Base-by-base conservation (phyloP, 2,329 filamentous ascomycete species). In the Trichothecium sympodiale region DNA sequence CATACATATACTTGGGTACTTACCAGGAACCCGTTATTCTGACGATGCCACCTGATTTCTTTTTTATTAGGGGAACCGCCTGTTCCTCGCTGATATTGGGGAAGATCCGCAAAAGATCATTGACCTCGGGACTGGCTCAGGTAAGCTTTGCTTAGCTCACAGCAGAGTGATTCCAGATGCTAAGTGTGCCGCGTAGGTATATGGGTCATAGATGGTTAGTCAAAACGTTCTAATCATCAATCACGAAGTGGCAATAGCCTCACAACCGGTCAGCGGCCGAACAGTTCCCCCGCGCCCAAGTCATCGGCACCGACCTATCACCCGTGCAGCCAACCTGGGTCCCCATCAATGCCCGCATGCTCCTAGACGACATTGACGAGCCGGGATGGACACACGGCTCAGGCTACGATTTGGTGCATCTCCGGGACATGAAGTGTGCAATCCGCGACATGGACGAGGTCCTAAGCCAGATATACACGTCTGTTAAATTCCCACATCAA, bases 291-390 rank as follows among this genome's bases (percentile, higher is more conserved):
- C 56, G 57, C 30, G 60, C 65, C 3, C 55, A 59, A 34, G 52
- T 67, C n/a, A 43, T 64, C 4, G 64, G 63, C 31, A 57, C 63
- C 25, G 63, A 69, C 40, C 48, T 68, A 9, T 65, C 64, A 4
- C 65, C 66, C 2, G 69, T 69, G 26, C 65, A 70, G 43, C 64
- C 65, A 1, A 56, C 60, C 29, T 66, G 64, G 61, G 51, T 75
- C 9, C 72, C 71, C 4, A 65, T 70, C 4, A 80, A 80, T 46
- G 62, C 74, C n/a, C 62, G 61, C 7, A 79, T 79, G 54, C 59
- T 77, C 39, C 64, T 81, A 8, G 76, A 80, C 45, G 75, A 80
- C 47, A 66, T 68, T 34, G 72, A 59, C 39, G 56, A 78, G 42
- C 61, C 69, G 32, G 62, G 71, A 8, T 81, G 77, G 77, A 43